Evolutionary conservation across 441 rosid species (phyloP).

Genomic region (Adansonia grandidieri): DNA sequence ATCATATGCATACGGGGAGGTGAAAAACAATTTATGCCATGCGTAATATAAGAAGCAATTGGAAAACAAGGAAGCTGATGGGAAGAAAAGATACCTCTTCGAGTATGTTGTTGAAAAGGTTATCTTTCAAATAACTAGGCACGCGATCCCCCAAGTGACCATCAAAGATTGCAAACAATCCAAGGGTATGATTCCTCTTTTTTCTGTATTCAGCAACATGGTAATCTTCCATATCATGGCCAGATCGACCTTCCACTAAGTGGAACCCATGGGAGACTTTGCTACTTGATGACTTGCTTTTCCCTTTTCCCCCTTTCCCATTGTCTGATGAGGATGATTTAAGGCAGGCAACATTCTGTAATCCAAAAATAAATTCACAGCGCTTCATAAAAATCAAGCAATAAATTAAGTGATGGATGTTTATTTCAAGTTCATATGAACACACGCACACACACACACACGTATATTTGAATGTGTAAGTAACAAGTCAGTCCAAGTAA

Average conservation of each 20-base stretch:
- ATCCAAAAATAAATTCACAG: conserved; percentile 3
- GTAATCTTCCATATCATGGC: conserved; percentile 77
- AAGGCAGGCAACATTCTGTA: conserved; percentile 43
- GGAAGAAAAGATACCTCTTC: conserved; percentile 45
- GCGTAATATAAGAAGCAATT: not conserved
- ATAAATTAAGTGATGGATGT: not conserved
- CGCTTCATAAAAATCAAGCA: not conserved
- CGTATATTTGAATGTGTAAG: not conserved
- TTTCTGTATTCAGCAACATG: conserved; percentile 62
- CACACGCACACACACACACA: not conserved
- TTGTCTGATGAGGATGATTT: conserved; percentile 47
- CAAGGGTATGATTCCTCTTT: conserved; percentile 54
- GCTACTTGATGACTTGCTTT: conserved; percentile 43
- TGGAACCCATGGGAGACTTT: conserved; percentile 61
- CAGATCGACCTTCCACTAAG: conserved; percentile 68
- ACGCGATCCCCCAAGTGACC: conserved; percentile 78
- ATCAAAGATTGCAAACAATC: conserved; percentile 69
- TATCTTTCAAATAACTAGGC: conserved; percentile 56
- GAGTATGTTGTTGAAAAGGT: conserved; percentile 63
- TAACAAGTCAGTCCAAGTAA: not conserved
- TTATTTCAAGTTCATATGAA: not conserved
- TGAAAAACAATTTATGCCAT: not conserved
- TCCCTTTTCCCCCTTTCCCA: conserved; percentile 74
- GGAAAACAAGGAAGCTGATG: not conserved
- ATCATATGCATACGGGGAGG: not conserved